A percentile compares a stretch with the other conserved stretches of the same genome.
Conservation (phyloP, 2,329 filamentous ascomycete genomes). For the Xylaria multiplex region DNA sequence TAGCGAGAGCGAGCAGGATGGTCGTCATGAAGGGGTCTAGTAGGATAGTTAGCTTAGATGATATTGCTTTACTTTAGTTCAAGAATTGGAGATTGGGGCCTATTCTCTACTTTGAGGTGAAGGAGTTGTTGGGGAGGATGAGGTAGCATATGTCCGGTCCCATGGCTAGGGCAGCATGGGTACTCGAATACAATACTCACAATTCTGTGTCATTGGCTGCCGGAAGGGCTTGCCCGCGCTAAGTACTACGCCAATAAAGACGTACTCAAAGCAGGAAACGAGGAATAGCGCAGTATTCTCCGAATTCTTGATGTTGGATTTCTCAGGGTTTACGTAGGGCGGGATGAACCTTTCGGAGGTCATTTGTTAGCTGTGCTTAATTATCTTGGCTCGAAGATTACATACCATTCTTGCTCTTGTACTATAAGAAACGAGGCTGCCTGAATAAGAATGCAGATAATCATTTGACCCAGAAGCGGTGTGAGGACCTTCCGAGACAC, state of each 20-base stretch:
- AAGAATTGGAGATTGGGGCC: not conserved
- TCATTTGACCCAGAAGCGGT: slow-evolving; percentile 88
- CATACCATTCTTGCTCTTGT: slow-evolving; percentile 79
- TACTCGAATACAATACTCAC: slow-evolving; percentile 59
- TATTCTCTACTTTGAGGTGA: not conserved
- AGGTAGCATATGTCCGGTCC: not conserved
- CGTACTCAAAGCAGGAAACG: slow-evolving; percentile 93
- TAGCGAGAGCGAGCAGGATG: slow-evolving; percentile 71
- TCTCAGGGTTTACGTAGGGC: slow-evolving; percentile 78
- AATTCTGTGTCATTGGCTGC: slow-evolving; percentile 80
- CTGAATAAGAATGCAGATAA: slow-evolving; percentile 81
- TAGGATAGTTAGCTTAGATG: slow-evolving; percentile 39
- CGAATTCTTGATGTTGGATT: slow-evolving; percentile 88
- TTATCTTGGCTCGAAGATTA: slow-evolving; percentile 15
- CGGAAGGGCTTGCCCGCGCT: slow-evolving; percentile 93
- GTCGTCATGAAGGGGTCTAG: slow-evolving; percentile 87
- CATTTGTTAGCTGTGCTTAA: not conserved
- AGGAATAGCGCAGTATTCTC: slow-evolving; percentile 94
- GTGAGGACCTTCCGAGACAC: slow-evolving; percentile 93
- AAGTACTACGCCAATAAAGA: slow-evolving; percentile 86
- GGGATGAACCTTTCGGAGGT: slow-evolving; percentile 72
- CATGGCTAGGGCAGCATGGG: not conserved
- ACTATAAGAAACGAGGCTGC: slow-evolving; percentile 78
- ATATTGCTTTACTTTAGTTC: not conserved
- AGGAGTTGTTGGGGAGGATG: not conserved